Conservation (phyloP, 164 flowering plant species). For the Chimonanthus salicifolius region DNA sequence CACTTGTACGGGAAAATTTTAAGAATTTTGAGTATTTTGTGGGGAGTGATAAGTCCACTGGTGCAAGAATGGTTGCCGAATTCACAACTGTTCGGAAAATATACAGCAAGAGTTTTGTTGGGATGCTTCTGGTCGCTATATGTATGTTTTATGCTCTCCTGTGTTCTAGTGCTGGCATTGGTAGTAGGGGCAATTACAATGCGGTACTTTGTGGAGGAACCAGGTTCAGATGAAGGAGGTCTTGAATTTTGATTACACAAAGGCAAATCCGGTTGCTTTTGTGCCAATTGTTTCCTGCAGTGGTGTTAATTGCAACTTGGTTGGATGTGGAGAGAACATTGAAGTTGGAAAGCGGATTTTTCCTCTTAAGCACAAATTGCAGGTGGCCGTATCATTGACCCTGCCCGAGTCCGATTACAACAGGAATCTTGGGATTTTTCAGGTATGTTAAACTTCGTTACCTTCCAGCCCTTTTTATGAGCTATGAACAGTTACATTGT, state of each 20-base stretch:
- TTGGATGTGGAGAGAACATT: conserved; percentile 28
- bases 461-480: neutral
- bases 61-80: conserved; percentile 24
- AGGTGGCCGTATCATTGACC: conserved; percentile 43
- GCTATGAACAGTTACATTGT: neutral
- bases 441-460: conserved; percentile 23
- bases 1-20: conserved; percentile 16
- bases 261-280: conserved; percentile 59
- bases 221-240: conserved; percentile 39
- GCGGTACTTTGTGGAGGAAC: conserved; percentile 59
- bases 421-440: conserved; percentile 53
- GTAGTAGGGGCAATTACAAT: conserved; percentile 52
- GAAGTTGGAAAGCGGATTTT: conserved; percentile 30
- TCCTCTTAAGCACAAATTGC: conserved; percentile 51
- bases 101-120: conserved; percentile 36
- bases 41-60: conserved; percentile 15
- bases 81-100: conserved; percentile 23
- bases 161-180: conserved; percentile 45
- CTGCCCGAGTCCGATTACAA: conserved; percentile 77
- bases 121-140: conserved; percentile 66
- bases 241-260: conserved; percentile 77
- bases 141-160: conserved; percentile 43
- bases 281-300: conserved; percentile 41
- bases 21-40: conserved; percentile 16
- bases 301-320: conserved; percentile 22